Percentiles rank a stretch among this genome's conserved stretches.
phyloP scores from a whole-genome alignment of 331 rosid species.

The Telfairia occidentalis region DNA sequence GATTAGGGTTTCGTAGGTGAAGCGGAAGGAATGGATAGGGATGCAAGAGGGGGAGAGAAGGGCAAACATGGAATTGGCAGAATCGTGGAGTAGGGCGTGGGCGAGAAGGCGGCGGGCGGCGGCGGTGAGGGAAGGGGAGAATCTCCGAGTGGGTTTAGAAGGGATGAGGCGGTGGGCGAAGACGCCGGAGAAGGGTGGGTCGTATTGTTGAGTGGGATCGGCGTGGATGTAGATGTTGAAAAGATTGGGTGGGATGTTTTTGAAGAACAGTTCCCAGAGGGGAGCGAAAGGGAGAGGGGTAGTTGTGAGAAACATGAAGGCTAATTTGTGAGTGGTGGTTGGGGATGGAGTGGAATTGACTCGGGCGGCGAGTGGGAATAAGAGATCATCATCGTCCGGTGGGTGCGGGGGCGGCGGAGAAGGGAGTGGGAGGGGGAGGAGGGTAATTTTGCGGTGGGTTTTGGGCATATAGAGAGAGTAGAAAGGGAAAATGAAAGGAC shows the following conservation, averaged over 20 bases:
- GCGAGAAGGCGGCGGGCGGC: constrained; percentile 30
- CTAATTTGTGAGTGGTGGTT: constrained; percentile 25
- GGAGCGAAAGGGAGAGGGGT: constrained; percentile 55
- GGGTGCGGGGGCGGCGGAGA: not conserved
- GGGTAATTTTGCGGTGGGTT: not conserved
- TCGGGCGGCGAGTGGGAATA: constrained; percentile 26
- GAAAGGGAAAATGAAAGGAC: not conserved
- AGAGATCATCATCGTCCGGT: constrained; percentile 24
- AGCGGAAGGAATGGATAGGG: constrained; percentile 51
- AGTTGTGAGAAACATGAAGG: constrained; percentile 58
- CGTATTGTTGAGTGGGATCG: constrained; percentile 25
- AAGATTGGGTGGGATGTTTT: constrained; percentile 17
- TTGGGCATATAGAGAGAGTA: not conserved
- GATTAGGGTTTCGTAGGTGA: constrained; percentile 39
- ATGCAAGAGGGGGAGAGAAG: constrained; percentile 7
- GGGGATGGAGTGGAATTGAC: constrained; percentile 29
- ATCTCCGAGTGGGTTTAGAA: not conserved
- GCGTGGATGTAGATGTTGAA: constrained; percentile 62
- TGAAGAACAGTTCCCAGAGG: constrained; percentile 46
- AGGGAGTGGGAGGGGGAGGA: not conserved
- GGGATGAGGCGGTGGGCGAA: constrained; percentile 1
- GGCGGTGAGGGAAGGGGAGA: not conserved
- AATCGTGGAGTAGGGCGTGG: constrained; percentile 32
- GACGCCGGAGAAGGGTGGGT: constrained; percentile 5
- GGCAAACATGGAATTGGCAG: constrained; percentile 4